A percentile compares a stretch with the other conserved stretches of the same genome.
phyloP scores from a whole-genome alignment of 1,284 basidiomycete species.

The Thecaphora frezii region DNA sequence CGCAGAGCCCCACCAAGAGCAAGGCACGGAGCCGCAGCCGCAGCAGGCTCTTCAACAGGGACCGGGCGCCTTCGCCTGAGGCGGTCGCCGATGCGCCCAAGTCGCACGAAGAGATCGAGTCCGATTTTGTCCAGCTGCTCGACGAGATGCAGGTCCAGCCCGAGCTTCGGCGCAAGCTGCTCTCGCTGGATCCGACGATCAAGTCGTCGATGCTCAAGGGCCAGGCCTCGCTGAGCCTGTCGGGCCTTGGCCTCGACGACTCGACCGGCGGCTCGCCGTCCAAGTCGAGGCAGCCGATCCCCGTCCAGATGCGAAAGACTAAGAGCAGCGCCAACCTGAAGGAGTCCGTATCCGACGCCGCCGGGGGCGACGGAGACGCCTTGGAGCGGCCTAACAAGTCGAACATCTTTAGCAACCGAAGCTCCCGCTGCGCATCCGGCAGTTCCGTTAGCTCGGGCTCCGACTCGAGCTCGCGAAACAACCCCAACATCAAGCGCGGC shows the following conservation, averaged over 20 bases:
- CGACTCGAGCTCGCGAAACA: slow-evolving; percentile 7
- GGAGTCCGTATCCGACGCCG: not conserved
- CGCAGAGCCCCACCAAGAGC: slow-evolving; percentile 26
- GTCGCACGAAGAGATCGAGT: slow-evolving; percentile 33
- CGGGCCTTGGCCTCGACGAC: slow-evolving; percentile 52
- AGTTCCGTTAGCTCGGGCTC: slow-evolving; percentile 17
- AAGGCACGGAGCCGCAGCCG: slow-evolving; percentile 21
- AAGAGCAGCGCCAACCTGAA: slow-evolving; percentile 2
- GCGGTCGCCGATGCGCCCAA: slow-evolving; percentile 5
- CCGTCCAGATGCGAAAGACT: slow-evolving; percentile 13
- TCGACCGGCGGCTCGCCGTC: slow-evolving; percentile 9
- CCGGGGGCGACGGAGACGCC: slow-evolving; percentile 12
- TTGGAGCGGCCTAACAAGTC: slow-evolving; percentile 35
- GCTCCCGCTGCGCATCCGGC: slow-evolving; percentile 17
- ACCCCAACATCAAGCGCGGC: slow-evolving; percentile 11
- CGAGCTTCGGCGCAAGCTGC: slow-evolving; percentile 73
- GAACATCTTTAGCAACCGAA: slow-evolving; percentile 14
- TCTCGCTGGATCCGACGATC: slow-evolving; percentile 74
- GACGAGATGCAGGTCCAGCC: slow-evolving; percentile 69
- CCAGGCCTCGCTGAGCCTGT: slow-evolving; percentile 69
- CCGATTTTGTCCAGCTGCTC: slow-evolving; percentile 40
- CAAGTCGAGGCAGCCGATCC: slow-evolving; percentile 32
- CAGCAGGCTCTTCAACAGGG: slow-evolving; percentile 26
- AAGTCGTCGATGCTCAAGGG: slow-evolving; percentile 88
- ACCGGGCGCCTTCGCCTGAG: slow-evolving; percentile 13